These are phyloP conservation scores for Babesia ovis DNA, from an alignment of 169 alveolate genomes.

Conservation along the genomic window DNA sequence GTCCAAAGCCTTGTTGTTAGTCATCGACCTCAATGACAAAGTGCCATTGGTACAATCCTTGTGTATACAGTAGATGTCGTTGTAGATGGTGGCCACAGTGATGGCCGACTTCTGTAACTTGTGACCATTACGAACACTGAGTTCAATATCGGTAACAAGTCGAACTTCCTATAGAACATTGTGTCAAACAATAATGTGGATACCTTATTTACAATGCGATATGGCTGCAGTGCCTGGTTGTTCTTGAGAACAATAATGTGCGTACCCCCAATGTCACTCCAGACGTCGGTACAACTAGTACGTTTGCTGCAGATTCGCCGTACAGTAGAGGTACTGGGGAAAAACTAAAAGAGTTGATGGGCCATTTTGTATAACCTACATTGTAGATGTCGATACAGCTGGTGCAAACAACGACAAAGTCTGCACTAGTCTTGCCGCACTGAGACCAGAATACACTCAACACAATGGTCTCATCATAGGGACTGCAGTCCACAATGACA, in stretches of 20 bases:
- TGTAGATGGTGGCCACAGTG: conserved; percentile 41
- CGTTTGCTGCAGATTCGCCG: conserved; percentile 44
- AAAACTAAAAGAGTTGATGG: conserved; percentile 8
- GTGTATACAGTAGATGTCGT: conserved; percentile 45
- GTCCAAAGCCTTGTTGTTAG: conserved; percentile 43
- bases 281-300: conserved; percentile 52
- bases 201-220: conserved; percentile 40
- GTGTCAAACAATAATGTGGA: not conserved
- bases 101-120: conserved; percentile 47
- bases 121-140: conserved; percentile 31
- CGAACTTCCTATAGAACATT: conserved; percentile 13
- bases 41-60: conserved; percentile 56
- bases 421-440: conserved; percentile 16
- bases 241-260: conserved; percentile 38
- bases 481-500: conserved; percentile 29
- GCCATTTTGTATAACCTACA: conserved; percentile 7
- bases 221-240: conserved; percentile 56
- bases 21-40: conserved; percentile 52
- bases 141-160: conserved; percentile 38
- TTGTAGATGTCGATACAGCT: conserved; percentile 51
- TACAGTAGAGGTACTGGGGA: conserved; percentile 1
- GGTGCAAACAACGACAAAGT: conserved; percentile 50
- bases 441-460: conserved; percentile 57
- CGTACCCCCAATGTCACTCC: conserved; percentile 62
- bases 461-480: conserved; percentile 61